A percentile compares a stretch with the other conserved stretches of the same genome.
Evolutionary conservation across 129 eudicot species (phyloP).

Genomic region (sunflower (Helianthus annuus)): DNA sequence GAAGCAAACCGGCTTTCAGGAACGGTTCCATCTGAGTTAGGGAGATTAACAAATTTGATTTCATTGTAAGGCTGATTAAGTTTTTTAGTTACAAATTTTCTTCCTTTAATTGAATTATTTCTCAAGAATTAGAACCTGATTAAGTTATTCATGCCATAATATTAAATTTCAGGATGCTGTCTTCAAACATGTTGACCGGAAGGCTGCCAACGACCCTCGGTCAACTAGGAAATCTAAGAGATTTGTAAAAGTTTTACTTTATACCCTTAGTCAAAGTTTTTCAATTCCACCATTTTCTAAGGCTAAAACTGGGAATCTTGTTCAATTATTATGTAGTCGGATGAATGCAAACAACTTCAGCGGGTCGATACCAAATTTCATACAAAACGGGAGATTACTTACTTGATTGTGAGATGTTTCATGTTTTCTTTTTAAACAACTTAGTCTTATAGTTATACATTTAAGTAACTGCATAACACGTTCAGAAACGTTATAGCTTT

Average conservation of each 20-base stretch:
- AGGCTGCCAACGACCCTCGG: conserved; percentile 64
- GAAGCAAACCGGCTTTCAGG: conserved; percentile 83
- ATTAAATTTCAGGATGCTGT: conserved; percentile 58
- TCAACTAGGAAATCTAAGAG: conserved; percentile 51
- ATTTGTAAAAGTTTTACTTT: conserved; percentile 54
- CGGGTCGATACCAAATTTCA: conserved; percentile 71
- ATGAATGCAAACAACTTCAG: conserved; percentile 66
- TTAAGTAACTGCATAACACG: neutral
- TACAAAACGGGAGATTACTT: conserved; percentile 70
- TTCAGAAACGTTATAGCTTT: neutral
- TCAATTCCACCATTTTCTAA: neutral
- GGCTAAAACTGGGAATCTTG: neutral
- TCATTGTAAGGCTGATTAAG: conserved; percentile 49
- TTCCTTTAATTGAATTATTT: neutral
- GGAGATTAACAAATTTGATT: conserved; percentile 48
- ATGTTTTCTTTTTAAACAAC: neutral
- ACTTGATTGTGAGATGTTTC: conserved; percentile 57
- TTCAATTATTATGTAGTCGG: conserved; percentile 55
- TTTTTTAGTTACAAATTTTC: neutral
- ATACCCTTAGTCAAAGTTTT: neutral
- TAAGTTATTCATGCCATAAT: neutral
- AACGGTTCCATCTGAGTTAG: conserved; percentile 62
- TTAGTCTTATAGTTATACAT: neutral
- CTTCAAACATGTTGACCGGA: conserved; percentile 75
- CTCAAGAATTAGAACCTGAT: neutral